These are phyloP conservation scores for Globomyces pollinis-pini DNA, from an alignment of 192 early-diverging fungal genomes.

Conservation along the genomic window DNA sequence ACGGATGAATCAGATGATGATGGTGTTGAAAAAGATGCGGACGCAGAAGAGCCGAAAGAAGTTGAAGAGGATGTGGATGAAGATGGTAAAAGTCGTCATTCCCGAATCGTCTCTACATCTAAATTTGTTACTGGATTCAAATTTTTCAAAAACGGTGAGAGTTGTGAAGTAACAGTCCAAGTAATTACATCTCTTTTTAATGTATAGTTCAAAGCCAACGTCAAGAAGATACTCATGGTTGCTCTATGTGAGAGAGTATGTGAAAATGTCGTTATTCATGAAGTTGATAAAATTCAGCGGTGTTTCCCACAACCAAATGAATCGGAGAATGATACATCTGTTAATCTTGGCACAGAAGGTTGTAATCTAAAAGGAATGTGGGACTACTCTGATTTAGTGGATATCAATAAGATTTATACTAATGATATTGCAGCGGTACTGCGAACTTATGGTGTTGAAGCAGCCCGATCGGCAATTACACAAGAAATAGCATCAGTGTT, in stretches of 20 bases:
- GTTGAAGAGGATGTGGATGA: conserved; percentile 24
- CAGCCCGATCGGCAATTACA: conserved; percentile 85
- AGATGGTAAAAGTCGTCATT: no score
- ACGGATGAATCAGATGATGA: conserved; percentile 31
- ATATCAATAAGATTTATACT: conserved; percentile 81
- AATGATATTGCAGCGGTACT: conserved; percentile 96
- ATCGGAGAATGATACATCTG: conserved; percentile 65
- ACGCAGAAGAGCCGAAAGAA: conserved; percentile 5
- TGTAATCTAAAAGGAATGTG: conserved; percentile 88
- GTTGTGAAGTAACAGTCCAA: conserved; percentile 74
- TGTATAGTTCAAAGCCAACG: conserved; percentile 71
- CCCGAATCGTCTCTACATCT: conserved; percentile 45
- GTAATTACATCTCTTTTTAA: conserved; percentile 11
- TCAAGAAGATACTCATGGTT: conserved; percentile 94
- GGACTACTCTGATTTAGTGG: conserved; percentile 62
- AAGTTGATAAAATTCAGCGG: conserved; percentile 73
- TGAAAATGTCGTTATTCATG: conserved; percentile 68
- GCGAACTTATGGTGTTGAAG: conserved; percentile 94
- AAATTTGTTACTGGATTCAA: conserved; percentile 65
- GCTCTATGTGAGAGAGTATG: conserved; percentile 72
- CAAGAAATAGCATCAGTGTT: conserved; percentile 90
- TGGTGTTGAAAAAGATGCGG: conserved; percentile 24
- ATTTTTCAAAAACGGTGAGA: conserved; percentile 64
- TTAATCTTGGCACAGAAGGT: conserved; percentile 80
- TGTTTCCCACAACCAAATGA: conserved; percentile 77